These are phyloP conservation scores for Nicotiana undulata DNA, from an alignment of 257 asterid genomes.

Conservation along the genomic window DNA sequence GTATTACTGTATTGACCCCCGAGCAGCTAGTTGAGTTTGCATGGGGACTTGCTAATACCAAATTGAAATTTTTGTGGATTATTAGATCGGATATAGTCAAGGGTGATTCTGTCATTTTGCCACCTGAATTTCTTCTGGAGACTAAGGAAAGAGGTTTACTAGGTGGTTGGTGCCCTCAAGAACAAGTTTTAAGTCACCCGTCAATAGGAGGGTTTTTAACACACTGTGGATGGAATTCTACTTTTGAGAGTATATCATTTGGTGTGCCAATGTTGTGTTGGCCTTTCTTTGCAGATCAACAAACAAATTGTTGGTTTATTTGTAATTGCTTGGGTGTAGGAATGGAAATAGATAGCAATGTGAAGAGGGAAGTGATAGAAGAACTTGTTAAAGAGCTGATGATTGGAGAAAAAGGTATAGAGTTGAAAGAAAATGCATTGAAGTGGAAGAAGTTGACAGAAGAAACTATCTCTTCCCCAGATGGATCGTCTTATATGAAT, in stretches of 20 bases:
- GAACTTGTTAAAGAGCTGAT: slow-evolving; percentile 19
- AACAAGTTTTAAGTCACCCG: slow-evolving; percentile 14
- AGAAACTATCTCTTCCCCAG: background rate
- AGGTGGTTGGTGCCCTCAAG: slow-evolving; percentile 26
- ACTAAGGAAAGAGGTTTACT: slow-evolving; percentile 14
- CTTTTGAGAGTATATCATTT: slow-evolving; percentile 7
- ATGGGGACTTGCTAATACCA: slow-evolving; percentile 28
- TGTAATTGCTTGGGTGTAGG: slow-evolving; percentile 17
- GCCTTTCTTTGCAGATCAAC: slow-evolving; percentile 20
- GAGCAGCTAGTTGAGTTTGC: slow-evolving; percentile 24
- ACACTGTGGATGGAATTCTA: slow-evolving; percentile 28
- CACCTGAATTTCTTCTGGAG: slow-evolving; percentile 17
- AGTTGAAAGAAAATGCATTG: slow-evolving; percentile 15
- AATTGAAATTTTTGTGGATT: slow-evolving; percentile 24
- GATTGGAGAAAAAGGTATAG: slow-evolving; percentile 12
- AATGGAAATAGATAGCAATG: slow-evolving; percentile 17
- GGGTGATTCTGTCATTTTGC: slow-evolving; percentile 17
- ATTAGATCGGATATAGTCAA: slow-evolving; percentile 21
- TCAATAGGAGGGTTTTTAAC: slow-evolving; percentile 21
- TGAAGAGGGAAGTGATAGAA: slow-evolving; percentile 15
- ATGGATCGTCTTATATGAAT: slow-evolving; percentile 14
- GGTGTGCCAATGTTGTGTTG: slow-evolving; percentile 27
- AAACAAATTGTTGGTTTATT: slow-evolving; percentile 20
- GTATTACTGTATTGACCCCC: slow-evolving; percentile 4
- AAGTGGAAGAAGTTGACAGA: slow-evolving; percentile 18